Base-by-base conservation (phyloP, 1,284 basidiomycete species). In the Cutaneotrichosporon spelunceum region DNA sequence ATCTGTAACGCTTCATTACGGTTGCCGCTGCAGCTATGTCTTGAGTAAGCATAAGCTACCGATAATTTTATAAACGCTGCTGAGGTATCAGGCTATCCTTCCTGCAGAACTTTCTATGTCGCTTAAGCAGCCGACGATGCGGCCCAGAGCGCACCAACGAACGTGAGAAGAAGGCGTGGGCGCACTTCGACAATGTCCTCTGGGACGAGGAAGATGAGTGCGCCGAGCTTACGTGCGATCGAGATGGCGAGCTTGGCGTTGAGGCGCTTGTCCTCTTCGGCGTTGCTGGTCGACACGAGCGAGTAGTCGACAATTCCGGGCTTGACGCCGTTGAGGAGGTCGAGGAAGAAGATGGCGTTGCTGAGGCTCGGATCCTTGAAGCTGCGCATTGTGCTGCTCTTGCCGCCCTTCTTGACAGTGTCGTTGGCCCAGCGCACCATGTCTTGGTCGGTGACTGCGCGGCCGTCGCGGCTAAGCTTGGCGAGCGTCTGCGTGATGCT, bases 231-330 rank as follows among this genome's bases (percentile, higher is more conserved):
- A 75, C 95, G 85, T 24, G 95, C 94, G 71, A 99, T 97, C 6
- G 92, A 95, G 72, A 99, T 99, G 19, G 93, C 96, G 65, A 99
- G 80, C 85, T 96, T 96, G 45, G 93, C 92, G 74, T 99, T 99
- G 80, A 92, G 87, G 73, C 88, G 86, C 74, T 91, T 85, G 61
- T 96, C 92, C 66, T 99, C 96, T 68, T 93, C 39, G 34, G 58
- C 59, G 45, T 63, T 59, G 19, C 57, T 53, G 49, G 30, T 56
- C 53, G 87, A 87, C 50, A 99, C 86, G 61, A 99, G 82, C 14
- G 81, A 80, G 54, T 93, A 94, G 77, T 99, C 95, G 48, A 99
- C 95, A 68, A 98, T 94, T 0, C 95, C 95, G 0, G 93, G 93
- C 53, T 89, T 85, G 58, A 99, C 85, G 5, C 88, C 88, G 64